Percentiles rank a stretch among this genome's conserved stretches.
Conservation (phyloP, 2,329 filamentous ascomycete species). For the Penicillium sp. region DNA sequence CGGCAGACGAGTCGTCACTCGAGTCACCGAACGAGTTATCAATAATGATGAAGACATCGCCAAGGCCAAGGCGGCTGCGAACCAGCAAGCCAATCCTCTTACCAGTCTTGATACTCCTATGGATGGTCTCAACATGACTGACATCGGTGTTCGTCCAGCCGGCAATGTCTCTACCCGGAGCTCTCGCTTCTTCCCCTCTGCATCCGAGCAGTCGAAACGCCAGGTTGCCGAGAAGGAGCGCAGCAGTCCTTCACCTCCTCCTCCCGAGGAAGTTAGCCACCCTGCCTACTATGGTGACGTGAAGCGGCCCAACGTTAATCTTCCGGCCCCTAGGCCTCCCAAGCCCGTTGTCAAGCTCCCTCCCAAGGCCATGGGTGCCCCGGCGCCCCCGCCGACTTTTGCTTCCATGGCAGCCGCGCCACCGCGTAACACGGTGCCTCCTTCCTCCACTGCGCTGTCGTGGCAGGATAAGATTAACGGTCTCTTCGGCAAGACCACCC, state of each 20-base stretch:
- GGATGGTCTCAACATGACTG: neutral
- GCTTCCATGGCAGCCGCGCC: constrained; percentile 43
- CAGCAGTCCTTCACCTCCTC: constrained; percentile 51
- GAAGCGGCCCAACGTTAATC: constrained; percentile 53
- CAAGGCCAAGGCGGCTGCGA: neutral
- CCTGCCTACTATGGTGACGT: constrained; percentile 54
- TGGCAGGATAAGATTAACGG: constrained; percentile 87
- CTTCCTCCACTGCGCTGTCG: constrained; percentile 47
- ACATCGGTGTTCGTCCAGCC: constrained; percentile 23
- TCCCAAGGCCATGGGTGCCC: constrained; percentile 50
- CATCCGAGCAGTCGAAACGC: constrained; percentile 36
- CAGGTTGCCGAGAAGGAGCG: constrained; percentile 32
- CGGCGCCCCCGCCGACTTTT: constrained; percentile 47
- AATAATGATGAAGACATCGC: constrained; percentile 5
- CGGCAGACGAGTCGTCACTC: constrained; percentile 39
- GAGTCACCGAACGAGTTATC: constrained; percentile 29
- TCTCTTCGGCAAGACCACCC: constrained; percentile 63
- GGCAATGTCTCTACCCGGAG: constrained; percentile 40
- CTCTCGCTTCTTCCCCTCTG: constrained; percentile 50
- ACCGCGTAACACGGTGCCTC: constrained; percentile 37
- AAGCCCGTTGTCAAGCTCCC: constrained; percentile 79
- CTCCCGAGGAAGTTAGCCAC: constrained; percentile 56
- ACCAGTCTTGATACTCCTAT: constrained; percentile 34
- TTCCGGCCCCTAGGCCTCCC: constrained; percentile 61
- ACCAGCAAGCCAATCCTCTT: constrained; percentile 31